These are phyloP conservation scores for Suhomyces faveliae DNA, from an alignment of 805 yeast species.

Conservation along the genomic window DNA sequence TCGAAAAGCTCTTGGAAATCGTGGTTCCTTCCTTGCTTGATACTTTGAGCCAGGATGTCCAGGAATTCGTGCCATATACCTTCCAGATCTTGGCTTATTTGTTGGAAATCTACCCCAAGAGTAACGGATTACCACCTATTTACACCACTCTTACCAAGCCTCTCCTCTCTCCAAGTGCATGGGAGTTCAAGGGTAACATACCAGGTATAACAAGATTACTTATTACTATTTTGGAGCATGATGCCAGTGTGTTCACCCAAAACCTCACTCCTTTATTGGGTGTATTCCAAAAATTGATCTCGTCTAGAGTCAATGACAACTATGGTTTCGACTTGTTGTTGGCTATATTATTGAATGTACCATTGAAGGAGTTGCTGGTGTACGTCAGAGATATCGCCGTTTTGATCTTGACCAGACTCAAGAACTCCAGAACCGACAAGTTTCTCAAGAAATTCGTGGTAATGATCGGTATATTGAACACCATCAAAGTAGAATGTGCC, in stretches of 20 bases:
- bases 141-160: conserved; percentile 74
- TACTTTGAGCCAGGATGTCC: conserved; percentile 78
- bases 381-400: conserved; percentile 72
- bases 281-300: conserved; percentile 90
- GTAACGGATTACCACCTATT: conserved; percentile 56
- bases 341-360: conserved; percentile 58
- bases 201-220: conserved; percentile 88
- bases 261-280: conserved; percentile 80
- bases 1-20: conserved; percentile 41
- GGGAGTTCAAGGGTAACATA: conserved; percentile 92
- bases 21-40: conserved; percentile 66
- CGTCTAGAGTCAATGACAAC: conserved; percentile 77
- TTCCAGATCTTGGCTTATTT: conserved; percentile 85
- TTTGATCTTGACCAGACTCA: conserved; percentile 75
- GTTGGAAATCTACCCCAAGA: conserved; percentile 57
- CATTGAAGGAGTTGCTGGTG: conserved; percentile 47
- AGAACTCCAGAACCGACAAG: conserved; percentile 77
- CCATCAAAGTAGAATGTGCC: conserved; percentile 1
- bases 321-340: conserved; percentile 86
- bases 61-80: conserved; percentile 90
- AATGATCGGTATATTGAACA: conserved; percentile 44
- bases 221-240: conserved; percentile 58
- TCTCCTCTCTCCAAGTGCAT: conserved; percentile 79
- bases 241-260: conserved; percentile 38
- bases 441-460: conserved; percentile 68